Percentiles rank a stretch among this genome's conserved stretches.
phyloP scores from a whole-genome alignment of 2,329 filamentous ascomycete species.

The Canariomyces notabilis region DNA sequence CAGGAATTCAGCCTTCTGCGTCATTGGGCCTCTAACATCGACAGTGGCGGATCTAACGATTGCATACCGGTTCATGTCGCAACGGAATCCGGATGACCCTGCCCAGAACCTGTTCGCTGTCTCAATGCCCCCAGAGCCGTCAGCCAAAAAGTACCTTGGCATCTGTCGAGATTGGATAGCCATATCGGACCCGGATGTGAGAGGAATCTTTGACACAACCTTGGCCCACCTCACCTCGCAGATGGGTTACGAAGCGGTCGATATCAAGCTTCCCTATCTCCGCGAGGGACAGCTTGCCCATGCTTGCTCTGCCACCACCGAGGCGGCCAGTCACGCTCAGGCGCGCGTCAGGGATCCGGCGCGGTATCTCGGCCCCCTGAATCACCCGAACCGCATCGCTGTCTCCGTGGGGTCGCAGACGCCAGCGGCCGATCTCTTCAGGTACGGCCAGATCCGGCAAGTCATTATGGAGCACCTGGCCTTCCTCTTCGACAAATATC shows the following conservation, averaged over 20 bases:
- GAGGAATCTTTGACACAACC: constrained; percentile 54
- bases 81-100: constrained; percentile 60
- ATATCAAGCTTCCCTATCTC: constrained; percentile 63
- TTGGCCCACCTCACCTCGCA: constrained; percentile 53
- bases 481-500: constrained; percentile 62
- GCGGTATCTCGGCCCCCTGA: constrained; percentile 52
- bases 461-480: constrained; percentile 76
- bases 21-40: constrained; percentile 70
- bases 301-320: constrained; percentile 69
- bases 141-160: constrained; percentile 60
- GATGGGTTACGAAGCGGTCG: constrained; percentile 44
- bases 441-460: constrained; percentile 67
- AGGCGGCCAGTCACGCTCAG: constrained; percentile 52
- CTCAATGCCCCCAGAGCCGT: constrained; percentile 41
- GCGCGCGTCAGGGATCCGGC: constrained; percentile 39
- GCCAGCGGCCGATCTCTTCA: constrained; percentile 63
- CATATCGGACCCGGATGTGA: constrained; percentile 60
- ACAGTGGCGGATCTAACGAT: constrained; percentile 73
- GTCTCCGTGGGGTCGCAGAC: constrained; percentile 61
- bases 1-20: constrained; percentile 50
- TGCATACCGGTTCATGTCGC: constrained; percentile 75
- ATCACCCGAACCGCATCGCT: constrained; percentile 64
- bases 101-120: constrained; percentile 60
- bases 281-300: constrained; percentile 71
- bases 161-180: constrained; percentile 66